Evolutionary conservation across 2,329 filamentous ascomycete species (phyloP).

Genomic region (Emericellopsis atlantica): DNA sequence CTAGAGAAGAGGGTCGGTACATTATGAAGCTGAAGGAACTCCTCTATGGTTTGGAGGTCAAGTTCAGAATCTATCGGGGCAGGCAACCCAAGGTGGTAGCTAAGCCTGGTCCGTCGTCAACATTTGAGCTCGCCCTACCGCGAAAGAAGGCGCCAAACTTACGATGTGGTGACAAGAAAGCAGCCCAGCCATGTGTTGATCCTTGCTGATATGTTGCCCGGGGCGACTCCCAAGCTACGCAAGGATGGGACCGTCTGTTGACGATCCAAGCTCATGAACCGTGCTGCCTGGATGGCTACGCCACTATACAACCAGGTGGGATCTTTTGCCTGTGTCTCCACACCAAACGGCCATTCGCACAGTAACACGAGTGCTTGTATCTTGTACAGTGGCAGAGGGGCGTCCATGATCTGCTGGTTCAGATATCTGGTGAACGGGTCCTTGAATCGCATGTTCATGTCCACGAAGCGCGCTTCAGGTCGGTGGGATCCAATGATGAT

Average conservation of each 20-base stretch:
- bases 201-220: slow-evolving; percentile 9
- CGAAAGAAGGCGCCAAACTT: slow-evolving; percentile 4
- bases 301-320: slow-evolving; percentile 17
- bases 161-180: slow-evolving; percentile 15
- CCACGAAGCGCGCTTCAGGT: slow-evolving; percentile 5
- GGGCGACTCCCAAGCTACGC: slow-evolving; percentile 5
- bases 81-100: slow-evolving; percentile 16
- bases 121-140: not conserved
- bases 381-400: slow-evolving; percentile 13
- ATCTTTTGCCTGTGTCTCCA: slow-evolving; percentile 10
- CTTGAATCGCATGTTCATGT: slow-evolving; percentile 9
- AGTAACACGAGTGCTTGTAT: slow-evolving; percentile 14
- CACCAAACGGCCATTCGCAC: slow-evolving; percentile 14
- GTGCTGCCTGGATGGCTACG: slow-evolving; percentile 14
- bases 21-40: slow-evolving; percentile 9
- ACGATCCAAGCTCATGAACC: slow-evolving; percentile 14
- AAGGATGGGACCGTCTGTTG: slow-evolving; percentile 8
- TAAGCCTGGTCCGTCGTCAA: slow-evolving; percentile 7
- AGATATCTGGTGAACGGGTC: slow-evolving; percentile 11
- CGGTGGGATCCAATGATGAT: slow-evolving; percentile 9
- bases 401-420: slow-evolving; percentile 8
- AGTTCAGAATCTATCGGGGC: slow-evolving; percentile 11
- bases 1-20: slow-evolving; percentile 11
- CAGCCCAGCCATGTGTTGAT: slow-evolving; percentile 16
- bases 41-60: slow-evolving; percentile 11